Evolutionary conservation across 768 basidiomycete genomes (phyloP).

Genomic region (Daedalea quercina): DNA sequence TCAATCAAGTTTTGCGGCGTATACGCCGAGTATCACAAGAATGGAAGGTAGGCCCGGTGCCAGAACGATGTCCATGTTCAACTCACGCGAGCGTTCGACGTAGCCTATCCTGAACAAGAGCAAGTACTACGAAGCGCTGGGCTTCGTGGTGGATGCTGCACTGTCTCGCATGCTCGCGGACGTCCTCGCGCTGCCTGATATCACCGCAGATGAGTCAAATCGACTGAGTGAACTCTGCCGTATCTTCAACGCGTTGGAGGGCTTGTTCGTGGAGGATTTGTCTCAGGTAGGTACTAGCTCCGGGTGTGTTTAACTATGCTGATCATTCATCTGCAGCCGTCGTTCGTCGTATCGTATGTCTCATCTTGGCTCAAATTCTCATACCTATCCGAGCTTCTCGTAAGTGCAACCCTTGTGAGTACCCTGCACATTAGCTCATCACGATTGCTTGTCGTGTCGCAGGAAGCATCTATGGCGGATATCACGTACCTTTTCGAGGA

Average conservation of each 20-base stretch:
- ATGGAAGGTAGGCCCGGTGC: slow-evolving; percentile 53
- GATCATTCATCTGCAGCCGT: slow-evolving; percentile 37
- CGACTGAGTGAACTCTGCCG: slow-evolving; percentile 76
- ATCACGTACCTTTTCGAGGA: slow-evolving; percentile 89
- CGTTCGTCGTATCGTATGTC: slow-evolving; percentile 79
- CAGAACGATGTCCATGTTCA: background rate
- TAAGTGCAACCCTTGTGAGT: slow-evolving; percentile 29
- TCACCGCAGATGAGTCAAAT: slow-evolving; percentile 83
- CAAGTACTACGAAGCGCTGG: slow-evolving; percentile 68
- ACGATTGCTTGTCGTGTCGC: slow-evolving; percentile 8
- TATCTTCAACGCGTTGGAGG: slow-evolving; percentile 73
- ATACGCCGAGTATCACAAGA: slow-evolving; percentile 57
- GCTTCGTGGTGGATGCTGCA: slow-evolving; percentile 60
- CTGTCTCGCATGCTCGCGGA: slow-evolving; percentile 64
- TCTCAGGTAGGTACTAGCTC: slow-evolving; percentile 38
- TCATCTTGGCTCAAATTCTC: slow-evolving; percentile 93
- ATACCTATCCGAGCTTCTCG: slow-evolving; percentile 87
- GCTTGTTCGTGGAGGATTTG: slow-evolving; percentile 65
- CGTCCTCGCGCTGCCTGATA: slow-evolving; percentile 74
- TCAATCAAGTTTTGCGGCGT: slow-evolving; percentile 55
- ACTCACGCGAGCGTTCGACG: slow-evolving; percentile 4
- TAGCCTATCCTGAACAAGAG: slow-evolving; percentile 67
- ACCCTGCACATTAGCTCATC: background rate
- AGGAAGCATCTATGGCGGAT: slow-evolving; percentile 92
- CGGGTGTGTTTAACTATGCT: background rate